Percentiles rank a stretch among this genome's conserved stretches.
Evolutionary conservation across 352 stramenopile genomes (phyloP).

Genomic region (Elongisporangium undulatum): DNA sequence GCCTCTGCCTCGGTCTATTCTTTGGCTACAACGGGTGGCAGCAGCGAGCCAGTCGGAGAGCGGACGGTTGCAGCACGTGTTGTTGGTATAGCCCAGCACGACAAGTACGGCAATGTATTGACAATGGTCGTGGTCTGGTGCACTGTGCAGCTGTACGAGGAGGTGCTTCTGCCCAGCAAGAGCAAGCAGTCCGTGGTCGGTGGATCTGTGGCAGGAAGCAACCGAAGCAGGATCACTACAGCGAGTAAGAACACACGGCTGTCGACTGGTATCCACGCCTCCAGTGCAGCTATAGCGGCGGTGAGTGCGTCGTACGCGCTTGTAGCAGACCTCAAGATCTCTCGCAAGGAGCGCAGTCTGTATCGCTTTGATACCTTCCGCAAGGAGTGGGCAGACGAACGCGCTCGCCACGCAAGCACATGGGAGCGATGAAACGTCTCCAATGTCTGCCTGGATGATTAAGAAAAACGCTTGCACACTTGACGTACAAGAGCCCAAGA

Average conservation of each 20-base stretch:
- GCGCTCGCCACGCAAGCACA: conserved; percentile 43
- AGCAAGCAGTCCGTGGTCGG: conserved; percentile 9
- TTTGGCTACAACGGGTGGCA: conserved; percentile 24
- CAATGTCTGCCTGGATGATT: too few relatives aligned
- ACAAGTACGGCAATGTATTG: conserved; percentile 47
- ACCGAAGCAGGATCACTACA: too few relatives aligned
- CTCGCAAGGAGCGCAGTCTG: conserved; percentile 49
- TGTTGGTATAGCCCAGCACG: conserved; percentile 30
- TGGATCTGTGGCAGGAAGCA: conserved; percentile 12
- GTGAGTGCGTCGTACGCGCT: conserved; percentile 23
- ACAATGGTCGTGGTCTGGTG: conserved; percentile 71
- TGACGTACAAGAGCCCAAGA: too few relatives aligned
- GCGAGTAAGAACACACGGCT: conserved; percentile 1
- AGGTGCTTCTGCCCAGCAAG: conserved; percentile 7
- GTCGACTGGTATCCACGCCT: conserved; percentile 21
- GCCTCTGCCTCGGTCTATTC: conserved; percentile 46
- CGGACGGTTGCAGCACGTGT: conserved; percentile 74
- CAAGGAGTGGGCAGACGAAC: conserved; percentile 66
- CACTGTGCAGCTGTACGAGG: conserved; percentile 75
- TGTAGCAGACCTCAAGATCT: conserved; percentile 57
- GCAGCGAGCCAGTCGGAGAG: conserved; percentile 46
- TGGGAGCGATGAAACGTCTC: conserved; percentile 34
- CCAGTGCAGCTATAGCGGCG: conserved; percentile 24
- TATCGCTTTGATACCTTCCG: conserved; percentile 80
- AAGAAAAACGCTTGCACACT: too few relatives aligned